Base-by-base conservation (phyloP, 257 asterid genomes). In the Verbena officinalis region DNA sequence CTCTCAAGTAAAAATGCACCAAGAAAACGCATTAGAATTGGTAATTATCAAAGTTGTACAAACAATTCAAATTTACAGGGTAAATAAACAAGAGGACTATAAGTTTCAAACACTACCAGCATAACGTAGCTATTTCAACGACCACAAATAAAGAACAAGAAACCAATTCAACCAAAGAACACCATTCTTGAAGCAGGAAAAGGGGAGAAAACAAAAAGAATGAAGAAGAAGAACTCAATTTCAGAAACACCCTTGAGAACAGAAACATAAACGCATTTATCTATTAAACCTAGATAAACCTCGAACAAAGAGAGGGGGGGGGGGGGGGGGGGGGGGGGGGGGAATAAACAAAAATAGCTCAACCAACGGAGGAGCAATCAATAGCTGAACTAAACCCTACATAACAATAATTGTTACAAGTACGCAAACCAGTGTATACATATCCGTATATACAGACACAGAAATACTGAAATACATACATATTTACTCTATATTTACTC, bases 331-430 rank as follows among this genome's bases (percentile, higher is more conserved):
- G 23, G 20, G 22, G 17, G 30, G 22, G 17, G 30, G 56, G 10
- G 23, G 20, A 21, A 4, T 11, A n/a, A 33, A 20, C 49, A 39
- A 1, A 30, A 46, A 61, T 17, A 12, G 8, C 1, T 7, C 6
- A 14, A 13, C 1, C 10, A 31, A 9, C 3, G n/a, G n/a, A n/a
- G 40, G 22, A 20, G 21, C 0, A 44, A 48, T 3, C 13, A 65
- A 65, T 49, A 50, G 59, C 64, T 39, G 45, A 60, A 54, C 54
- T 66, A 68, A 71, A 71, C 77, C 74, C 77, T 65, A 61, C 50
- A 49, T 9, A 19, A 30, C 1, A 21, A 14, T 39, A 48, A 13
- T 21, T 16, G 33, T 27, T 45, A 42, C 52, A 43, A 59, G 70
- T 53, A 60, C 5, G 53, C 38, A 64, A 66, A 53, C 66, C 59